Base-by-base conservation (phyloP, 179 eudicot species). In the Beta corolliflora region DNA sequence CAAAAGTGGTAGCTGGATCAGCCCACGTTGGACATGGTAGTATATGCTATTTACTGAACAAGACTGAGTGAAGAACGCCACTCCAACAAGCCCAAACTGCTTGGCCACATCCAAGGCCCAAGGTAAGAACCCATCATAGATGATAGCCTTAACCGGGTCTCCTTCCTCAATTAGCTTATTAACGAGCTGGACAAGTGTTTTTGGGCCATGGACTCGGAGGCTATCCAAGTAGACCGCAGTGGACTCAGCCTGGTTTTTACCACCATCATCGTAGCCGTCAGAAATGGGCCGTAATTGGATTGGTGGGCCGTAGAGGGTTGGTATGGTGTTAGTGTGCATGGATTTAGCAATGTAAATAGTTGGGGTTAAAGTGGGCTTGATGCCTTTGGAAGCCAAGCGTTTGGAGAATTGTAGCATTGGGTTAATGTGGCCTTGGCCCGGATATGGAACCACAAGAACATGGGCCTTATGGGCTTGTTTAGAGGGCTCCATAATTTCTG, bases 401-500 rank as follows among this genome's bases (percentile, higher is more conserved):
- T 88, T 88, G 41, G 82, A 70, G 58, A 88, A 88, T 58, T 88
- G 91, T 55, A 88, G 83, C 83, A 83, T 69, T 44, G 91, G 91
- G 78, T 88, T 88, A 18, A 88, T 88, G 73, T 88, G 91, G 71
- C 91, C 89, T 85, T 88, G 91, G 70, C 79, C 84, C 5, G 88
- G 89, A 25, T 71, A 88, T 4, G 91, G 84, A 50, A 84, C 84
- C 21, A 84, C 81, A 44, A 84, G 25, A 50, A 84, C 87, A 70
- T 81, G 87, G 61, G 56, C 79, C 8, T 81, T 74, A 54, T 74
- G 36, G 71, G 59, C 1, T 44, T 45, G 18, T 13, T 79, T 69
- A 10, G n/a, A 1, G 7, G 72, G 60, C 66, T 72, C 81, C 85
- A 77, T 46, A 9, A 19, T 8, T n/a, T 2, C 3, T 36, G 36